Evolutionary conservation across 169 alveolate genomes (phyloP), one percentile per base, ranked within the genome.

Genomic region (Neospora caninum): DNA sequence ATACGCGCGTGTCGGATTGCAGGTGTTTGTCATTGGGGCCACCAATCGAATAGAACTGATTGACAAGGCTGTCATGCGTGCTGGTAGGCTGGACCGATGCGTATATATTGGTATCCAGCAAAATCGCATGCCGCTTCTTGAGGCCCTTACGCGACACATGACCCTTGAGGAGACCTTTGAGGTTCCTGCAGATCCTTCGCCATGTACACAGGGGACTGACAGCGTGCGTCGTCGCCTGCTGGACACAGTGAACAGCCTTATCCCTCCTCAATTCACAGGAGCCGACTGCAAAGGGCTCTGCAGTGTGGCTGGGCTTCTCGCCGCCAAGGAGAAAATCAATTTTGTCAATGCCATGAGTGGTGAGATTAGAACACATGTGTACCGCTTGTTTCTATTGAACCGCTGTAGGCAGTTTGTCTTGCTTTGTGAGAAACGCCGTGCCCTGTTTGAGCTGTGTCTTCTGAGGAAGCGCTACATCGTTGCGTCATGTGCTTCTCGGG

Each of bases 41-140:
- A 99, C 99, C 31, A 99, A 99, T 95, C 96, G 99, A 91, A 98
- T 99, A 25, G 99, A 98, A 94, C 96, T 98, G 83, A 95, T 98
- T 88, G 99, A 99, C 95, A 95, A 97, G 69, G 99, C 99, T 0
- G 93, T 98, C 36, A 94, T 98, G 39, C 97, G 99, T 91, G 99
- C 99, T 6, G 99, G 99, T 34, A 97, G 99, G 94, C 96, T 96
- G 93, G 96, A 96, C 93, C 96, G 97, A 29, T 89, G 69, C 91
- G 96, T 96, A 39, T 96, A 95, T 93, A 91, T 96, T 16, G 97
- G 97, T 64, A 49, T 96, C 42, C 92, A 94, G 82, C 49, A 84
- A 29, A 96, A 96, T 92, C 95, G 95, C 94, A 88, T 80, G 58
- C 96, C 97, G 9, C 88, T 96, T 36, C 80, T 96, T 49, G 41